Evolutionary conservation across 257 asterid genomes (phyloP), one percentile per base, ranked within the genome.

Genomic region (Mentha longifolia): DNA sequence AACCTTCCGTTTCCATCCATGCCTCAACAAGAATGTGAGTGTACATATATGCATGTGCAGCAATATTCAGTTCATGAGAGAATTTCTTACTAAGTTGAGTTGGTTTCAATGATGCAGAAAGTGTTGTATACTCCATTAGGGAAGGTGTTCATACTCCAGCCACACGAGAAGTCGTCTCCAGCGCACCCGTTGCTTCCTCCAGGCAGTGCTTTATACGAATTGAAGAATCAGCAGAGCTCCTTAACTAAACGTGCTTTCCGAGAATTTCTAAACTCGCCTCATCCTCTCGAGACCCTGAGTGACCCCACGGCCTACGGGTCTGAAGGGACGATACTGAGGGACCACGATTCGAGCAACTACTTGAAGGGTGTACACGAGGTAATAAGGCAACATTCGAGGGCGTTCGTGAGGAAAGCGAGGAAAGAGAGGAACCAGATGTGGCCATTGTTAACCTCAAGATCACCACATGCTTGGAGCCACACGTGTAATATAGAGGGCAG

Each of bases 341-440:
- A 92, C 84, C 98, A 92, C 42, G 93, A 92, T 52, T 87, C 96
- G 7, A 87, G 90, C 85, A 92, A 88, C 84, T 90, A 92, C 81
- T 63, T 89, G 51, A 92, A 85, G 88, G 96, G 89, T 3, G 79
- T 85, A 74, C 87, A 88, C 47, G 84, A 76, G 59, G 82, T 88
- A 4, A 78, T 88, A 59, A 78, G 87, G 52, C 83, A 83, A 14
- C 84, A 75, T 14, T 82, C 81, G 9, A 79, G 85, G 82, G 67
- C 65, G 43, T 76, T 70, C 3, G 85, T 74, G 7, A 80, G 78
- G 65, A 82, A 74, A 69, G 81, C 73, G 16, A 81, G 87, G 61
- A 76, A 80, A 70, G 80, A 87, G 59, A 89, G 88, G 71, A 84
- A 87, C 79, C 89, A 76, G 70, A 52, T 87, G 61, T 88, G 96